These are phyloP conservation scores for Nigrograna mackinnonii DNA, from an alignment of 2,329 filamentous ascomycete species.

Conservation along the genomic window DNA sequence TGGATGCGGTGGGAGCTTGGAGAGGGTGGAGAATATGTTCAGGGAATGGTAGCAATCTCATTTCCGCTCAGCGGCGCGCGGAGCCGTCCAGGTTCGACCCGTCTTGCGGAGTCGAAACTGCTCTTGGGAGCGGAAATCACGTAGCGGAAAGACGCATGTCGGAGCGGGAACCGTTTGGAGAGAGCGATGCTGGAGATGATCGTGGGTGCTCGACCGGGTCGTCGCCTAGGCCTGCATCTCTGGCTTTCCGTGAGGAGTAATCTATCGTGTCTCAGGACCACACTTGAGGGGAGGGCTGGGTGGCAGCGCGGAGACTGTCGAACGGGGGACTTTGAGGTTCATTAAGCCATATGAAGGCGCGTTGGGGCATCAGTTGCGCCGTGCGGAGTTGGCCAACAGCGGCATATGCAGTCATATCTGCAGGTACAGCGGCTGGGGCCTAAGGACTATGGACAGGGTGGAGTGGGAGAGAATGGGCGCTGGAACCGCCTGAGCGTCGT, in stretches of 20 bases:
- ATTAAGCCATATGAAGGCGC: conserved; percentile 31
- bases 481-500: conserved; percentile 8
- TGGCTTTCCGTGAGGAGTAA: conserved; percentile 17
- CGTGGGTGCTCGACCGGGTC: conserved; percentile 1
- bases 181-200: too few species aligned
- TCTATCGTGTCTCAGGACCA: conserved; percentile 19
- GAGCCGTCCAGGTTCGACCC: too few species aligned
- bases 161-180: conserved; percentile 11
- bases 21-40: too few species aligned
- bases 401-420: conserved; percentile 24
- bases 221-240: conserved; percentile 8
- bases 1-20: too few species aligned
- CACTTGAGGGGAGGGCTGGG: conserved; percentile 9
- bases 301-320: conserved; percentile 8
- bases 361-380: conserved; percentile 26
- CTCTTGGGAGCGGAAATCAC: background rate
- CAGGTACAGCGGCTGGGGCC: conserved; percentile 24
- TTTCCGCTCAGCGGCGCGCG: too few species aligned
- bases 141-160: conserved; percentile 5
- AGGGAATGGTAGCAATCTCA: too few species aligned
- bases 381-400: conserved; percentile 19
- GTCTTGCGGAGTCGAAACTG: too few species aligned
- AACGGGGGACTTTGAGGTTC: conserved; percentile 22
- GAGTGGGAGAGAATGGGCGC: conserved; percentile 12
- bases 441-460: conserved; percentile 7